A percentile compares a stretch with the other conserved stretches of the same genome.
phyloP scores from a whole-genome alignment of 108 stramenopile genomes.

The Stephanodiscus minutulus region DNA sequence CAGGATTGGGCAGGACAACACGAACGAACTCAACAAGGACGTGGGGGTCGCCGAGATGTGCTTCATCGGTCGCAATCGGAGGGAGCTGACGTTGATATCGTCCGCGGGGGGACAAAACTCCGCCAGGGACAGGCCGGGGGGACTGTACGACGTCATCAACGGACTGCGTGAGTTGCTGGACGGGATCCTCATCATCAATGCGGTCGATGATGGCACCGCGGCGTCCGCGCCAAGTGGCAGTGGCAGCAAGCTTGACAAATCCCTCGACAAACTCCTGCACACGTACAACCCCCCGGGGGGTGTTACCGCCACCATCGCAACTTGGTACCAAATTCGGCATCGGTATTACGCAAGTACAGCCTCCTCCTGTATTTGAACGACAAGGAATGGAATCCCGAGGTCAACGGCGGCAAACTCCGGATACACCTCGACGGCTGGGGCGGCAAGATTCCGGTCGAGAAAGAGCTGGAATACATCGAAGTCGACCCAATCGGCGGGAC shows the following conservation, averaged over 20 bases:
- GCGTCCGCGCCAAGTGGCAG: no score
- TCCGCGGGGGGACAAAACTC: conserved; percentile 20
- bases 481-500: conserved; percentile 71
- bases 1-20: conserved; percentile 72
- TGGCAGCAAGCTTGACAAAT: conserved; percentile 45
- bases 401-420: conserved; percentile 68
- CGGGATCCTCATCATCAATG: no score
- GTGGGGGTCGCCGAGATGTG: conserved; percentile 78
- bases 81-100: conserved; percentile 24
- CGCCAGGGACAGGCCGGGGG: conserved; percentile 30
- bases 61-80: conserved; percentile 56
- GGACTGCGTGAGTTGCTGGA: conserved; percentile 40
- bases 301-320: conserved; percentile 79
- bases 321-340: conserved; percentile 69
- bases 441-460: conserved; percentile 47
- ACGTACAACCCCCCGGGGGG: conserved; percentile 77
- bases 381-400: conserved; percentile 37
- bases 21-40: conserved; percentile 60
- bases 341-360: conserved; percentile 63
- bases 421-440: conserved; percentile 72
- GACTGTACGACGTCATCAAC: conserved; percentile 61
- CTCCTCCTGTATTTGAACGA: conserved; percentile 72
- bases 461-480: conserved; percentile 59
- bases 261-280: conserved; percentile 63
- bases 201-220: no score